These are phyloP conservation scores for Lobosporangium transversale DNA, from an alignment of 192 early-diverging fungal genomes.

Conservation along the genomic window DNA sequence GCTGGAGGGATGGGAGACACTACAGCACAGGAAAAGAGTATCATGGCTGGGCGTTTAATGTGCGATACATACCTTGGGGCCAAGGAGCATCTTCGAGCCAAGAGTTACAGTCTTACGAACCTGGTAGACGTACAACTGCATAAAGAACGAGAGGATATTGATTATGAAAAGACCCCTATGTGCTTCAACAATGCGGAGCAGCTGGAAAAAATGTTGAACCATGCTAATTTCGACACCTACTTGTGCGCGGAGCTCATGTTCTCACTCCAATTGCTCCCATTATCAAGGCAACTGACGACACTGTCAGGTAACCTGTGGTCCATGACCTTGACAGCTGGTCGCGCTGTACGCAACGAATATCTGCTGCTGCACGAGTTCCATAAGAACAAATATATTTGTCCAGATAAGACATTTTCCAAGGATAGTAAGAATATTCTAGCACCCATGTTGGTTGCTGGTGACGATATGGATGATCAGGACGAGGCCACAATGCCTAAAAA, in stretches of 20 bases:
- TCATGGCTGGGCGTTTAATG: constrained; percentile 86
- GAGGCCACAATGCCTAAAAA: constrained; percentile 53
- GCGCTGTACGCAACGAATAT: constrained; percentile 96
- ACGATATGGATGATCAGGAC: constrained; percentile 48
- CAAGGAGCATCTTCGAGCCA: constrained; percentile 87
- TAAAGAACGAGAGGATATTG: constrained; percentile 84
- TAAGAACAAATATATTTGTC: constrained; percentile 88
- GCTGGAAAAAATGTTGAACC: constrained; percentile 79
- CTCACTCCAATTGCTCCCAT: constrained; percentile 87
- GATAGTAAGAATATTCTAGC: constrained; percentile 19
- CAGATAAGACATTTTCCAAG: constrained; percentile 74
- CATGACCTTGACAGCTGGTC: constrained; percentile 85
- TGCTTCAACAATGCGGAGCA: constrained; percentile 71
- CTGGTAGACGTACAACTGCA: constrained; percentile 81
- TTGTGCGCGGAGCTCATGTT: constrained; percentile 86
- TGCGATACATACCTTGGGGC: constrained; percentile 93
- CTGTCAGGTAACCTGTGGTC: constrained; percentile 97
- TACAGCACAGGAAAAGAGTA: constrained; percentile 76
- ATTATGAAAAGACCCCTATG: constrained; percentile 77
- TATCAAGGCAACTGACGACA: constrained; percentile 92
- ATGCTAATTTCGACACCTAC: constrained; percentile 85
- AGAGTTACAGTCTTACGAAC: constrained; percentile 83
- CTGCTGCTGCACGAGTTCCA: constrained; percentile 97
- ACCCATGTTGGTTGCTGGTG: constrained; percentile 14
- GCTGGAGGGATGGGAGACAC: constrained; percentile 85